These are phyloP conservation scores for Asterochloris erici DNA, from an alignment of 139 green algal genomes.

Conservation along the genomic window DNA sequence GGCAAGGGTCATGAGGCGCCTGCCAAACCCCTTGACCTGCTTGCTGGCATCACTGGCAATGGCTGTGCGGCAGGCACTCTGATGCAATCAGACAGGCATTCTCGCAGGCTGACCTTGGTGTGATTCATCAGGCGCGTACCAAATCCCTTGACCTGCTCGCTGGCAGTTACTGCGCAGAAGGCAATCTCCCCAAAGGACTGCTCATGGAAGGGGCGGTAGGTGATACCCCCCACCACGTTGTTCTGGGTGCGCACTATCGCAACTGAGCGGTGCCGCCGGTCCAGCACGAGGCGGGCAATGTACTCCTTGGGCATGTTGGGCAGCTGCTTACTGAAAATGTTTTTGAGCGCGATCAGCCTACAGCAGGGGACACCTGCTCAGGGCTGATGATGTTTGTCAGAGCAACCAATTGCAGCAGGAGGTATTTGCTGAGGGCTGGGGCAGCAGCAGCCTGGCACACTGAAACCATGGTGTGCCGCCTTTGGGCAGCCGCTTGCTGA, in stretches of 20 bases:
- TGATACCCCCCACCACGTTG: conserved; percentile 90
- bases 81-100: too few species aligned
- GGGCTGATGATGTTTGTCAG: neutral
- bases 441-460: neutral
- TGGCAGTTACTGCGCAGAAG: conserved; percentile 94
- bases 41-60: conserved; percentile 58
- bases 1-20: conserved; percentile 95
- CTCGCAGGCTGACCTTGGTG: conserved; percentile 52
- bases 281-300: conserved; percentile 92
- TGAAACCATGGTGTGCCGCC: neutral
- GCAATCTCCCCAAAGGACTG: conserved; percentile 93
- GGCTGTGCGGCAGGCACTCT: conserved; percentile 98
- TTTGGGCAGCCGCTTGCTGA: neutral
- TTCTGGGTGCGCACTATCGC: conserved; percentile 50
- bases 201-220: conserved; percentile 82
- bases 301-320: conserved; percentile 99
- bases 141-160: conserved; percentile 92
- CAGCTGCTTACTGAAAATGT: conserved; percentile 94
- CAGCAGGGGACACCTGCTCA: neutral
- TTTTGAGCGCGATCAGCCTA: conserved; percentile 85
- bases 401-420: neutral
- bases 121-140: conserved; percentile 98
- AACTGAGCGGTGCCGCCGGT: conserved; percentile 73
- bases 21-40: conserved; percentile 93
- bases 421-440: neutral